A percentile compares a stretch with the other conserved stretches of the same genome.
phyloP scores from a whole-genome alignment of 371 early-diverging fungal genomes.

The Nematocida sp. region DNA sequence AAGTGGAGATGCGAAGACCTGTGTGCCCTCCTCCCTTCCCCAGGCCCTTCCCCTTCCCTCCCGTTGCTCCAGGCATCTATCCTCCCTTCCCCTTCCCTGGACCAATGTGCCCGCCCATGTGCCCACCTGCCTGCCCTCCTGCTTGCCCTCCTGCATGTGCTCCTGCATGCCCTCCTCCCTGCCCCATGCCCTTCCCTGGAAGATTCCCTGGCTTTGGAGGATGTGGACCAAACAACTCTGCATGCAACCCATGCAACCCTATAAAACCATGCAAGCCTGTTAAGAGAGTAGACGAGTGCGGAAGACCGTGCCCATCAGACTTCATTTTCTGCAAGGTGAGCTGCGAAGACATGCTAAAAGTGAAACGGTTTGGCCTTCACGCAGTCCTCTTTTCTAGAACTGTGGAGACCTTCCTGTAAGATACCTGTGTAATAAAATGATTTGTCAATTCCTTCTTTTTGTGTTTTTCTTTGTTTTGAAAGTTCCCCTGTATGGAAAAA shows the following conservation, averaged over 20 bases:
- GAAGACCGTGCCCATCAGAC: conserved; percentile 39
- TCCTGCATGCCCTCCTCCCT: too few relatives aligned
- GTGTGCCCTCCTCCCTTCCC: conserved; percentile 16
- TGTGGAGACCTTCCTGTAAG: conserved; percentile 7
- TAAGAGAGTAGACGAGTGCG: conserved; percentile 7
- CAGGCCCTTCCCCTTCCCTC: neutral
- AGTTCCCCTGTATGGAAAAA: conserved; percentile 11
- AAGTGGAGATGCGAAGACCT: neutral
- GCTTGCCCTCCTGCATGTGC: too few relatives aligned
- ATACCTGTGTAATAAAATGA: conserved; percentile 43
- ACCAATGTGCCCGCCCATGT: too few relatives aligned
- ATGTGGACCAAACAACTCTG: neutral
- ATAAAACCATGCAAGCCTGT: conserved; percentile 16
- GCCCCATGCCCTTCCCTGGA: too few relatives aligned
- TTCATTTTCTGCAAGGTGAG: conserved; percentile 41
- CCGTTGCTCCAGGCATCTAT: neutral
- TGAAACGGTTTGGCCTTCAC: conserved; percentile 40
- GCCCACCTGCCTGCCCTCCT: too few relatives aligned
- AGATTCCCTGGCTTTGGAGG: too few relatives aligned
- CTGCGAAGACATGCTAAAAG: conserved; percentile 25
- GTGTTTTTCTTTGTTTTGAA: neutral
- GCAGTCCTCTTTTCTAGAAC: conserved; percentile 49
- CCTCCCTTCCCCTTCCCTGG: conserved; percentile 17
- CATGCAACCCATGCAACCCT: conserved; percentile 2
- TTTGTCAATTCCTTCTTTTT: neutral